Percentiles rank a stretch among this genome's conserved stretches.
phyloP scores from a whole-genome alignment of 139 green algal species.

The Gonium pectorale region DNA sequence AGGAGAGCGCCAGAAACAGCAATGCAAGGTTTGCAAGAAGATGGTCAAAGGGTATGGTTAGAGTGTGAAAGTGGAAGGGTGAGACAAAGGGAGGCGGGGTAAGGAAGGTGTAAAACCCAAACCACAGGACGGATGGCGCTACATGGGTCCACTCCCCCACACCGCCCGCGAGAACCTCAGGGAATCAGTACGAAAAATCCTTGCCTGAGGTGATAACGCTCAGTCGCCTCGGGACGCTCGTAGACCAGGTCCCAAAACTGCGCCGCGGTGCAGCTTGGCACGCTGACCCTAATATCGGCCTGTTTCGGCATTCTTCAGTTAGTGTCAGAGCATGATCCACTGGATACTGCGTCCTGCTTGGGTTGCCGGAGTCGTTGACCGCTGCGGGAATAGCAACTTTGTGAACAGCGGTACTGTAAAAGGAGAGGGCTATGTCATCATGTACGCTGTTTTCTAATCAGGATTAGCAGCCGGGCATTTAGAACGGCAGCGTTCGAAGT shows the following conservation, averaged over 20 bases:
- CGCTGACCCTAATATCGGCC: not conserved
- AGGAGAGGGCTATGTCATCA: too few relatives aligned
- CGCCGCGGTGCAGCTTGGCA: not conserved
- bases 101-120: not conserved
- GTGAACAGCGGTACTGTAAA: too few relatives aligned
- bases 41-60: not conserved
- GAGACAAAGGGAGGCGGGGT: not conserved
- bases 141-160: not conserved
- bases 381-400: too few relatives aligned
- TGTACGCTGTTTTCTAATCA: too few relatives aligned
- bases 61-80: not conserved
- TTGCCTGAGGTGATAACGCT: conserved; percentile 10
- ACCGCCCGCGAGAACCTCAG: not conserved
- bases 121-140: too few relatives aligned
- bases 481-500: too few relatives aligned
- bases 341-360: too few relatives aligned
- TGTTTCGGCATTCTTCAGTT: conserved; percentile 39
- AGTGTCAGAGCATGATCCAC: too few relatives aligned
- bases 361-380: too few relatives aligned
- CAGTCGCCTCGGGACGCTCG: not conserved
- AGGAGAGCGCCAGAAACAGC: too few relatives aligned
- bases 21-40: not conserved
- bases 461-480: too few relatives aligned
- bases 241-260: conserved; percentile 26
- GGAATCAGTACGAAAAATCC: not conserved